These are phyloP conservation scores for Aspergillus sp. DNA, from an alignment of 2,329 filamentous ascomycete species.

Conservation along the genomic window DNA sequence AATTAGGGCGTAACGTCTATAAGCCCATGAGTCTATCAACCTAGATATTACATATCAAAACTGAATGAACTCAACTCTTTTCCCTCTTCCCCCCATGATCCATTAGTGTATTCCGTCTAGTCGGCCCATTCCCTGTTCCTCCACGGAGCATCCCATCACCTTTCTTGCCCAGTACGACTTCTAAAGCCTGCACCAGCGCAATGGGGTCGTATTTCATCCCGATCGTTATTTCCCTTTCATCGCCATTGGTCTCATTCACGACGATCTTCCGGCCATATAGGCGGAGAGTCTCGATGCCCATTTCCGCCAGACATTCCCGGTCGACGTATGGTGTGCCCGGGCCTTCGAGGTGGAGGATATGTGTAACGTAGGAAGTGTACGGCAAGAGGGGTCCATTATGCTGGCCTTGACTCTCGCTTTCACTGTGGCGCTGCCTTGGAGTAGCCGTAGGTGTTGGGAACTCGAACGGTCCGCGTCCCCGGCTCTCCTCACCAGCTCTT, in stretches of 20 bases:
- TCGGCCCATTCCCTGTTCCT: conserved; percentile 34
- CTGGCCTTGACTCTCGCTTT: background rate
- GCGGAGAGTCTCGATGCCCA: conserved; percentile 70
- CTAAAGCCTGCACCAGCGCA: conserved; percentile 65
- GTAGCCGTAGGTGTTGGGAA: background rate
- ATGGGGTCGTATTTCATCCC: conserved; percentile 66
- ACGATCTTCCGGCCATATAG: conserved; percentile 61
- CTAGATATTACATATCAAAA: no score
- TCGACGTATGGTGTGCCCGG: conserved; percentile 63
- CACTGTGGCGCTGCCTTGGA: no score
- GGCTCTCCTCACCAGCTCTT: conserved; percentile 62
- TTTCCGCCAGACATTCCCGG: conserved; percentile 49
- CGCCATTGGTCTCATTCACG: conserved; percentile 26
- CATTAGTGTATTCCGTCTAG: conserved; percentile 51
- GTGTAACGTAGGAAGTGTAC: conserved; percentile 66
- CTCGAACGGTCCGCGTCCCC: conserved; percentile 33
- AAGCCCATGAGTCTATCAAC: no score
- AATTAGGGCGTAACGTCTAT: no score
- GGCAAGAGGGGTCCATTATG: conserved; percentile 29
- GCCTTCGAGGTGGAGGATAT: conserved; percentile 71
- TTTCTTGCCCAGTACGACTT: conserved; percentile 63
- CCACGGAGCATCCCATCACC: conserved; percentile 43
- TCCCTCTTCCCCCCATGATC: conserved; percentile 19
- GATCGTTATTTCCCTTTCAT: conserved; percentile 37
- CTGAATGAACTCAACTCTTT: background rate